A percentile compares a stretch with the other conserved stretches of the same genome.
phyloP scores from a whole-genome alignment of 2,329 filamentous ascomycete species.

The Cytospora leucostoma region DNA sequence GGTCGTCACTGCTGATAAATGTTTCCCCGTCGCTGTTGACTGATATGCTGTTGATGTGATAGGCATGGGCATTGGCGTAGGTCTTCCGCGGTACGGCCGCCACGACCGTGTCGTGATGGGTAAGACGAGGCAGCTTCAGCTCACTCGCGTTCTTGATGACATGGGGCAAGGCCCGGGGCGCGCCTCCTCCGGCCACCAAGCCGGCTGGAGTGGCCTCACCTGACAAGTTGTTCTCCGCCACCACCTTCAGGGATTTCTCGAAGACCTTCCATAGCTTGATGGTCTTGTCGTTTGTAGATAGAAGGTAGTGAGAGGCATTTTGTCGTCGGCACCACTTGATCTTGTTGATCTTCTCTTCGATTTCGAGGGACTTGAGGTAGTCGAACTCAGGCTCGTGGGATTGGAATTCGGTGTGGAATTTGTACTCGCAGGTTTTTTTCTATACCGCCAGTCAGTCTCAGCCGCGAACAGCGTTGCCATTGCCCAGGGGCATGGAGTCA shows the following conservation, averaged over 20 bases:
- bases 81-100: slow-evolving; percentile 94
- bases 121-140: slow-evolving; percentile 91
- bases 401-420: slow-evolving; percentile 99
- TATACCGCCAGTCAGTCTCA: slow-evolving; percentile 47
- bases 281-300: slow-evolving; percentile 99
- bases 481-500: not conserved
- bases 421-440: slow-evolving; percentile 99
- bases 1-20: slow-evolving; percentile 97
- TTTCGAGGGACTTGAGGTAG: slow-evolving; percentile 98
- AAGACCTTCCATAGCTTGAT: slow-evolving; percentile 99
- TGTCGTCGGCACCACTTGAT: slow-evolving; percentile 99
- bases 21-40: slow-evolving; percentile 99
- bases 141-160: slow-evolving; percentile 80
- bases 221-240: slow-evolving; percentile 97
- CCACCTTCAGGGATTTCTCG: slow-evolving; percentile 98
- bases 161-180: slow-evolving; percentile 70
- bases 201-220: slow-evolving; percentile 83
- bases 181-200: slow-evolving; percentile 74
- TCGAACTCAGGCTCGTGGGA: slow-evolving; percentile 99
- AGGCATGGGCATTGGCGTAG: slow-evolving; percentile 97
- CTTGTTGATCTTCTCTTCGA: slow-evolving; percentile 99
- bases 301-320: slow-evolving; percentile 96
- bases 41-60: slow-evolving; percentile 99
- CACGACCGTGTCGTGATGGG: slow-evolving; percentile 97
- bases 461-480: slow-evolving; percentile 3